A percentile compares a stretch with the other conserved stretches of the same genome.
phyloP scores from a whole-genome alignment of 2,329 filamentous ascomycete genomes.

The Fusarium nanum region DNA sequence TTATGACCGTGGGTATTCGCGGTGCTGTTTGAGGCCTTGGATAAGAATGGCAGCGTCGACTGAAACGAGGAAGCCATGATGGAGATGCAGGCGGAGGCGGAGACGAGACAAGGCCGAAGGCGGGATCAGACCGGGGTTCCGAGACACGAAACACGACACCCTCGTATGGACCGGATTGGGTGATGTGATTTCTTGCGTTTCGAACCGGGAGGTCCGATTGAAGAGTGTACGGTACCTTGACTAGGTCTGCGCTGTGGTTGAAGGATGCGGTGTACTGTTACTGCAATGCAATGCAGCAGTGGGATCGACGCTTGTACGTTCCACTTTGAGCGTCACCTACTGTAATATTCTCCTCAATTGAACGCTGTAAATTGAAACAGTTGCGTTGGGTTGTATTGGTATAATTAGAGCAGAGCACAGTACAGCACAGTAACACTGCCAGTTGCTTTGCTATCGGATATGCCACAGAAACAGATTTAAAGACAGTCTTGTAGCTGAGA shows the following conservation, averaged over 20 bases:
- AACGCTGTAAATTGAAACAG: conserved; percentile 5
- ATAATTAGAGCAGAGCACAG: not conserved
- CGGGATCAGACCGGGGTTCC: conserved; percentile 26
- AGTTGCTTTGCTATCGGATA: conserved; percentile 1
- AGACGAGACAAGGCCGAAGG: conserved; percentile 19
- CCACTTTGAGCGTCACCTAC: conserved; percentile 36
- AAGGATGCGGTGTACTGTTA: conserved; percentile 41
- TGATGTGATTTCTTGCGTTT: conserved; percentile 26
- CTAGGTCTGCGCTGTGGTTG: conserved; percentile 7
- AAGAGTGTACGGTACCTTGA: conserved; percentile 1
- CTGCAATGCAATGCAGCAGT: conserved; percentile 32
- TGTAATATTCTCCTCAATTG: conserved; percentile 17
- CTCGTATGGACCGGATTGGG: conserved; percentile 39
- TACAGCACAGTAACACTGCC: conserved; percentile 1
- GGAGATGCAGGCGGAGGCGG: conserved; percentile 6
- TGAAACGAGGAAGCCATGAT: conserved; percentile 46
- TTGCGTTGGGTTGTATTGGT: conserved; percentile 14
- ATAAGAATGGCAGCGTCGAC: conserved; percentile 57
- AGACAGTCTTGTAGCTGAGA: conserved; percentile 49
- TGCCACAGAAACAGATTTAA: conserved; percentile 34
- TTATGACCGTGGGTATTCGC: conserved; percentile 47
- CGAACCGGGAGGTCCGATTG: conserved; percentile 32
- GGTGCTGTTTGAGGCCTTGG: conserved; percentile 49
- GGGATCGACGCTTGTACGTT: conserved; percentile 36
- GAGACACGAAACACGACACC: conserved; percentile 36